phyloP scores from a whole-genome alignment of 1,284 basidiomycete species.

The Pisolithus thermaeus region DNA sequence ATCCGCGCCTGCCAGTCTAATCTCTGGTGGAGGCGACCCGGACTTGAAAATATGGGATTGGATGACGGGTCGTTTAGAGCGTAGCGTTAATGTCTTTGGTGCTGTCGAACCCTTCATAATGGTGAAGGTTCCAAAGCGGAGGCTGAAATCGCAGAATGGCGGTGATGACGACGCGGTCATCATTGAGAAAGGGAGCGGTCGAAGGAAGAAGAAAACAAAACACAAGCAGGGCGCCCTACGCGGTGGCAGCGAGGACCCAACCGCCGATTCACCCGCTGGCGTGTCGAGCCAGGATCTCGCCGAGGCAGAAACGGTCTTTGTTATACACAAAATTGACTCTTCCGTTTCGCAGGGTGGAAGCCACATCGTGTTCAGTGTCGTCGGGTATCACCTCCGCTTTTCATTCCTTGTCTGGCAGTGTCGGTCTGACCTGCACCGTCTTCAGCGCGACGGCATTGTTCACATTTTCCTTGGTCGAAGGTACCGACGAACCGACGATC shows the following conservation, averaged over 20 bases:
- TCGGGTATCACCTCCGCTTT: constrained; percentile 44
- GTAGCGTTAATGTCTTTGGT: constrained; percentile 51
- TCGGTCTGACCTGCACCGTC: not conserved
- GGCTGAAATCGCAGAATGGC: constrained; percentile 29
- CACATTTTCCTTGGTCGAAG: constrained; percentile 35
- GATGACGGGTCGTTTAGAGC: constrained; percentile 51
- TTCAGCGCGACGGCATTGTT: constrained; percentile 66
- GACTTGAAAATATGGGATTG: constrained; percentile 78
- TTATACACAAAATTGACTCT: constrained; percentile 20
- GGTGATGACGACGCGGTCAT: constrained; percentile 33
- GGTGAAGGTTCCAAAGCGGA: constrained; percentile 39
- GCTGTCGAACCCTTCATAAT: constrained; percentile 58
- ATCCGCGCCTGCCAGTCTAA: constrained; percentile 44
- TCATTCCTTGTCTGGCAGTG: no score
- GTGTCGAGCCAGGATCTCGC: constrained; percentile 13
- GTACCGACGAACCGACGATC: constrained; percentile 27
- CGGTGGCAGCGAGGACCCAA: constrained; percentile 6
- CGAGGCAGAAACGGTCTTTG: constrained; percentile 42
- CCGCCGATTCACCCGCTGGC: not conserved
- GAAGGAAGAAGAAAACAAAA: constrained; percentile 20
- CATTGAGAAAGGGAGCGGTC: constrained; percentile 16
- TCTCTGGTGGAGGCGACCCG: constrained; percentile 87
- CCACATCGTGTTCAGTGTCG: constrained; percentile 56
- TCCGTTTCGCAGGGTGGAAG: constrained; percentile 25
- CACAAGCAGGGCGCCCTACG: constrained; percentile 16